These are phyloP conservation scores for Ottelia alismoides DNA, from an alignment of 106 monocot species.

Conservation along the genomic window DNA sequence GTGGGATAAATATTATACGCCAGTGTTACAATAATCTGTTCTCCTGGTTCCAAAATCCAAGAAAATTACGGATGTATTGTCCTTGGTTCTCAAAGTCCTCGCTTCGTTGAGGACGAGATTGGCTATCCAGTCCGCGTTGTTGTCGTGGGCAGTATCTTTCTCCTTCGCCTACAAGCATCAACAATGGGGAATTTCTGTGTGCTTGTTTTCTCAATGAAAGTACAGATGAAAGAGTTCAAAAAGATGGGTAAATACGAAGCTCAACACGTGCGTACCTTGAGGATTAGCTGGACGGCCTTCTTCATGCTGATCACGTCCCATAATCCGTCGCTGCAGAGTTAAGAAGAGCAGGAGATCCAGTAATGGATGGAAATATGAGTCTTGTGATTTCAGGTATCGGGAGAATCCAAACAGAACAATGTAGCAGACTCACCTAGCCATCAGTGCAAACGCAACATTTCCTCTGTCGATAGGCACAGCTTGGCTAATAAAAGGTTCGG, in stretches of 20 bases:
- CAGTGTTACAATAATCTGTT: slow-evolving; percentile 18
- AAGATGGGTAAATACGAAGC: no score
- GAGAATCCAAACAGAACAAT: background rate
- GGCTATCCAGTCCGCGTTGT: slow-evolving; percentile 40
- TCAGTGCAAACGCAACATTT: slow-evolving; percentile 48
- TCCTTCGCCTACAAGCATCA: slow-evolving; percentile 44
- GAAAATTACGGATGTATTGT: slow-evolving; percentile 80
- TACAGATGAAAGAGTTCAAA: no score
- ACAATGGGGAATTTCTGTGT: no score
- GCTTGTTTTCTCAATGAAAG: no score
- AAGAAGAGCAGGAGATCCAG: no score
- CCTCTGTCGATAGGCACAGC: slow-evolving; percentile 44
- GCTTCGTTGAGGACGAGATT: slow-evolving; percentile 59
- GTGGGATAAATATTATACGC: background rate
- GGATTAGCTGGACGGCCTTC: slow-evolving; percentile 47
- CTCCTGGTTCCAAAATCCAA: slow-evolving; percentile 70
- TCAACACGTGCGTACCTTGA: slow-evolving; percentile 52
- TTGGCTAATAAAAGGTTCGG: slow-evolving; percentile 75
- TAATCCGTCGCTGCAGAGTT: slow-evolving; percentile 69
- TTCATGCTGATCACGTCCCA: slow-evolving; percentile 89
- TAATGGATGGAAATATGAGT: no score
- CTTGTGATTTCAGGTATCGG: no score
- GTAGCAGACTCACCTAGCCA: slow-evolving; percentile 72
- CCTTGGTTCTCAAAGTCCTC: slow-evolving; percentile 50
- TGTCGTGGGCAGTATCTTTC: slow-evolving; percentile 7